These are phyloP conservation scores for Coniochaeta sp. DNA, from an alignment of 2,329 filamentous ascomycete species.

Conservation along the genomic window DNA sequence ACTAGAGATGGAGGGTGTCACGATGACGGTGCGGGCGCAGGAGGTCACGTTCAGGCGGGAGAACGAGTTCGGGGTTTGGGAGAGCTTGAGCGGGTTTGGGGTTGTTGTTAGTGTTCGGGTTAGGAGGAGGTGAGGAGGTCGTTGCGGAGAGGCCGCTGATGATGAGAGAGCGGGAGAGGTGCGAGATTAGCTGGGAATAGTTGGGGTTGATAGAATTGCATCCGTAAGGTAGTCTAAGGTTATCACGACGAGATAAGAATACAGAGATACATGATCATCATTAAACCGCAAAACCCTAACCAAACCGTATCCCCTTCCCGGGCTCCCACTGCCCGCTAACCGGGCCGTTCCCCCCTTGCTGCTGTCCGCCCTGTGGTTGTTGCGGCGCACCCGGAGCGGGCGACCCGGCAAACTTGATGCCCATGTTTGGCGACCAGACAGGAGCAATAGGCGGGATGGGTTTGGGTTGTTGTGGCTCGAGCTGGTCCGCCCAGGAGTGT, in stretches of 20 bases:
- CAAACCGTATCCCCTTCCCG: constrained; percentile 50
- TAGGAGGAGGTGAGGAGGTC: not conserved
- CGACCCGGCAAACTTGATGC: constrained; percentile 63
- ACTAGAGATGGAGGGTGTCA: constrained; percentile 18
- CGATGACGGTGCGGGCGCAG: constrained; percentile 35
- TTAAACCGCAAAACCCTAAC: constrained; percentile 17
- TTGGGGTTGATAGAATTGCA: too few relatives aligned
- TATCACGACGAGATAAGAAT: not conserved
- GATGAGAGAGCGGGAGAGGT: too few relatives aligned
- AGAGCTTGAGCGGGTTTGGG: constrained; percentile 42
- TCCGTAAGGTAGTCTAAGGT: not conserved
- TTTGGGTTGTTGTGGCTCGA: constrained; percentile 47
- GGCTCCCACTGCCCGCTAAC: constrained; percentile 51
- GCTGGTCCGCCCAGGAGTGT: constrained; percentile 49
- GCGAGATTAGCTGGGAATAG: too few relatives aligned
- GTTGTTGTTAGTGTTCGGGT: constrained; percentile 33
- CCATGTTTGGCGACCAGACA: constrained; percentile 70
- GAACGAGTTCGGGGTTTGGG: constrained; percentile 45
- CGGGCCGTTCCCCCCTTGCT: constrained; percentile 7
- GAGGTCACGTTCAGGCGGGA: constrained; percentile 43
- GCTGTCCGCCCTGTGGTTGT: constrained; percentile 6
- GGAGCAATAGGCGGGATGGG: constrained; percentile 37
- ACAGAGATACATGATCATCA: not conserved
- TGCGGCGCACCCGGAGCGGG: constrained; percentile 17
- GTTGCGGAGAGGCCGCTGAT: too few relatives aligned